Evolutionary conservation across 176 grass and related monocot species (phyloP).

Genomic region (Metroxylon sagu): DNA sequence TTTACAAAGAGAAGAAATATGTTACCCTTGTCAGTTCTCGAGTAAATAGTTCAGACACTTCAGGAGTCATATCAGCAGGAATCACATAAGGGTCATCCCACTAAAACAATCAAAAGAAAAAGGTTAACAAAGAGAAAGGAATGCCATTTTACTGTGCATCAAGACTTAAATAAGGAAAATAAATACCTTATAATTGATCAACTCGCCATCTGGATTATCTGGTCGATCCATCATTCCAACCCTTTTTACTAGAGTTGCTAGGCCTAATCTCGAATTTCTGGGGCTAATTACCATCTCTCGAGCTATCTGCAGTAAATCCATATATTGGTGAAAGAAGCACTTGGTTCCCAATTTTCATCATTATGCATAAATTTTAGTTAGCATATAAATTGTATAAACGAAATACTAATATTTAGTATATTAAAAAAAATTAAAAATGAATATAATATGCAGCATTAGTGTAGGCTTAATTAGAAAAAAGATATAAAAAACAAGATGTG

Average conservation of each 20-base stretch:
- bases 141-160: background rate
- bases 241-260: constrained; percentile 14
- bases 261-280: constrained; percentile 25
- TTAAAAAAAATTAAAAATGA: too few relatives aligned
- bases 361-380: too few relatives aligned
- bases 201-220: constrained; percentile 21
- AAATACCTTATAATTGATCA: constrained; percentile 24
- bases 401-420: too few relatives aligned
- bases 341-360: background rate
- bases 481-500: too few relatives aligned
- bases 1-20: background rate
- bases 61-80: constrained; percentile 27
- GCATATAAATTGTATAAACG: too few relatives aligned
- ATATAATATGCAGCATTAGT: too few relatives aligned
- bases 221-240: constrained; percentile 12
- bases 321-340: background rate
- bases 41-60: constrained; percentile 23
- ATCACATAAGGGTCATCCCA: constrained; percentile 22
- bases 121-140: background rate
- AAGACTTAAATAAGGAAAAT: background rate
- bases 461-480: too few relatives aligned
- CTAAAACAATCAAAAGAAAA: constrained; percentile 1
- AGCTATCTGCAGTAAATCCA: constrained; percentile 19
- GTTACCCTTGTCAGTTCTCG: constrained; percentile 26
- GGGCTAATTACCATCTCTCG: constrained; percentile 30